These are phyloP conservation scores for Silene coronaria DNA, from an alignment of 179 eudicot genomes.

Conservation along the genomic window DNA sequence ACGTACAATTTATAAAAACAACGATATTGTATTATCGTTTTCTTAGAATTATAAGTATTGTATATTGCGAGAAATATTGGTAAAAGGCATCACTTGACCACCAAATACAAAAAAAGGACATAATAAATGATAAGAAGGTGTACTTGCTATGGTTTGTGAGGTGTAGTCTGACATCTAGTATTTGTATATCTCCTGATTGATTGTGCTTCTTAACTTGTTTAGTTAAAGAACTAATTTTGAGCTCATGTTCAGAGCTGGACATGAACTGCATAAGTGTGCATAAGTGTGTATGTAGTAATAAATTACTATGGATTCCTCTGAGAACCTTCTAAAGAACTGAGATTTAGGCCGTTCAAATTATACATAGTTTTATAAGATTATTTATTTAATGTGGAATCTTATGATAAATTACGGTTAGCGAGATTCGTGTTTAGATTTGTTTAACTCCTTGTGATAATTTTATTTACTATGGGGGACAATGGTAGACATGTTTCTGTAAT, in stretches of 20 bases:
- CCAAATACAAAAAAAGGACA: background rate
- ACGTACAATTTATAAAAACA: background rate
- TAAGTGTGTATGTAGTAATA: background rate
- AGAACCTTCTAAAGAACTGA: no score
- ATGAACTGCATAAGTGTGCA: background rate
- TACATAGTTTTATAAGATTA: background rate
- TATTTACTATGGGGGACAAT: constrained; percentile 15
- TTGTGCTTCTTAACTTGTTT: background rate
- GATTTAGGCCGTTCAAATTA: background rate
- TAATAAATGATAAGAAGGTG: background rate
- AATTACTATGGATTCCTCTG: no score
- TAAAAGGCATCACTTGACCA: background rate
- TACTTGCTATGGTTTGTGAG: background rate
- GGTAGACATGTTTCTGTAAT: constrained; percentile 26
- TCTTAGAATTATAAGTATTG: background rate
- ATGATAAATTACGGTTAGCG: background rate
- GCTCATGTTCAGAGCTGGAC: background rate
- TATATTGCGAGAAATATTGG: background rate
- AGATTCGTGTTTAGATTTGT: constrained; percentile 4
- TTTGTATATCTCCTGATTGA: background rate
- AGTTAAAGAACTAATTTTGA: background rate
- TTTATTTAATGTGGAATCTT: no score
- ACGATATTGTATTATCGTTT: background rate
- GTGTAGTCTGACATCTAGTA: constrained; percentile 2
- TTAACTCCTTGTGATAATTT: constrained; percentile 7